Evolutionary conservation across 805 yeast species (phyloP), one percentile per base, ranked within the genome.

Genomic region (Cyberlindnera maclurae): DNA sequence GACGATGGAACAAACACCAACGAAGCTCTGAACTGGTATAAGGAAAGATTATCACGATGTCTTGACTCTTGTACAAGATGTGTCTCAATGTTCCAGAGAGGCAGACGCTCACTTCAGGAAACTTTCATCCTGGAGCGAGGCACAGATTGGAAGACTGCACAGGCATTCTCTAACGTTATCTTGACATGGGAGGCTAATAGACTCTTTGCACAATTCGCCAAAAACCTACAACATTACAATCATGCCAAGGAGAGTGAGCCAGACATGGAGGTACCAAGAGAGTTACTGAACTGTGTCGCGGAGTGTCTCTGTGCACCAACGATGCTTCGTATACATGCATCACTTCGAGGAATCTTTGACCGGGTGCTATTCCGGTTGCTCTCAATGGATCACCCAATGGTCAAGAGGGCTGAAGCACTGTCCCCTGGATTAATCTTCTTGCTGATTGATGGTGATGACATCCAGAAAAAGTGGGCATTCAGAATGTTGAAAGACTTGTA

Each of bases 261-360:
- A 4, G 32, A 15, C 4, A 16, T 41, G 2, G 34, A 29, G 1
- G 31, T 50, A 12, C 54, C 53, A 37, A 13, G 40, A 15, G 44
- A 37, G 12, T 24, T 55, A 2, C 22, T 54, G 1, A 33, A 50
- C 37, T 57, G 66, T 0, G 44, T 74, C 12, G 60, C 62, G 12
- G 80, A 74, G 49, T 73, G 79, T 44, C 49, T 76, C 8, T 55
- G 70, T 33, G 74, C 73, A 27, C 83, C 82, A 2, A 65, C 64
- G 5, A 58, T 77, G 46, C 44, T 78, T 26, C 55, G 81, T 35
- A 31, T 57, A 10, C 63, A 63, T 30, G 36, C 52, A 2, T 55
- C 52, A 1, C 52, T 76, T 31, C 63, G 63, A 36, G 38, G 45
- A 7, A 40, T 60, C 1, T 73, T 73, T 44, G 61, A 63, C 24